phyloP scores from a whole-genome alignment of 2,329 filamentous ascomycete genomes.

The Colletotrichum chrysophilum region DNA sequence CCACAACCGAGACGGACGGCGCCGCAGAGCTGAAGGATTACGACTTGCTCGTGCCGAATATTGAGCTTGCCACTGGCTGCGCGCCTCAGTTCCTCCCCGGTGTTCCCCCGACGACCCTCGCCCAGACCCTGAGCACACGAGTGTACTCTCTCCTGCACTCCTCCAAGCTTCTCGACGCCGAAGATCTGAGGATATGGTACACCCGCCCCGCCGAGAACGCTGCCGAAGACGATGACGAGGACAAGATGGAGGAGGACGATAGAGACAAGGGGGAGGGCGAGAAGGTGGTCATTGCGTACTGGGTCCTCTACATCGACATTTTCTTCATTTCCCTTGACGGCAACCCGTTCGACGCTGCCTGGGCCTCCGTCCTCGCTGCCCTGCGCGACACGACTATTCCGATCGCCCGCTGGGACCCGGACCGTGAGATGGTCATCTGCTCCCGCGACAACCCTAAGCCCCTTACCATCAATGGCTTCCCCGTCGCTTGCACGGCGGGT shows the following conservation, averaged over 20 bases:
- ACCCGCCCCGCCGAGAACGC: conserved; percentile 53
- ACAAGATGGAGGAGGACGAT: conserved; percentile 39
- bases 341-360: conserved; percentile 89
- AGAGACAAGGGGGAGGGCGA: conserved; percentile 28
- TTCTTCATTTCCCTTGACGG: conserved; percentile 93
- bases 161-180: conserved; percentile 68
- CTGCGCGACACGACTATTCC: conserved; percentile 80
- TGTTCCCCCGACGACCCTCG: conserved; percentile 77
- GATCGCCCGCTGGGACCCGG: conserved; percentile 80
- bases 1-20: conserved; percentile 9
- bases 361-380: conserved; percentile 83
- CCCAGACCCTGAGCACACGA: conserved; percentile 84
- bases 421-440: conserved; percentile 81
- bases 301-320: conserved; percentile 95
- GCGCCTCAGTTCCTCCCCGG: conserved; percentile 86
- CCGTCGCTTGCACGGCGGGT: conserved; percentile 78
- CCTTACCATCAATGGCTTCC: conserved; percentile 69
- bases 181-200: conserved; percentile 77
- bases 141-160: conserved; percentile 78
- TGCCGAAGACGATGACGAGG: conserved; percentile 44
- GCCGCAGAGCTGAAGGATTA: conserved; percentile 61
- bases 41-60: conserved; percentile 87
- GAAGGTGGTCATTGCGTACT: conserved; percentile 77
- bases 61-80: conserved; percentile 90
- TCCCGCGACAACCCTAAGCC: conserved; percentile 59